Evolutionary conservation across 2,329 filamentous ascomycete genomes (phyloP).

Genomic region (Hypoxylon rubiginosum): DNA sequence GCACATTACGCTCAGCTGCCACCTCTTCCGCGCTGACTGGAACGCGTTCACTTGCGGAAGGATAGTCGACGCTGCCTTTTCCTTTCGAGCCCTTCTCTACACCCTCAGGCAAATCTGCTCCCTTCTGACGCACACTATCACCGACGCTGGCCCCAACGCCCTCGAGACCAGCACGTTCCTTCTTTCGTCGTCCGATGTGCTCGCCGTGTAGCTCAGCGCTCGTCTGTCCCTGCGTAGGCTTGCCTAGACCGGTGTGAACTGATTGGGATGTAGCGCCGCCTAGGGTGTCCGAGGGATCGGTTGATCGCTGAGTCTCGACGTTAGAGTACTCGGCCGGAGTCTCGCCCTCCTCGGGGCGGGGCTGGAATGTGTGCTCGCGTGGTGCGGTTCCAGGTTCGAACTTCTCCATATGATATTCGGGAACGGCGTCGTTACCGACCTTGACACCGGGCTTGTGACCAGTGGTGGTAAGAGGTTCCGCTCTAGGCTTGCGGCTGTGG

Average conservation of each 20-base stretch:
- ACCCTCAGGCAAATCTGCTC: conserved; percentile 53
- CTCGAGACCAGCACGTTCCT: conserved; percentile 56
- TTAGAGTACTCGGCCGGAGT: conserved; percentile 53
- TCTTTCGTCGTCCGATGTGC: conserved; percentile 56
- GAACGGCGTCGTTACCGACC: conserved; percentile 69
- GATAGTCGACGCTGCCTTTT: conserved; percentile 44
- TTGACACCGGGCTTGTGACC: conserved; percentile 74
- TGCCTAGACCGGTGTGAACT: conserved; percentile 60
- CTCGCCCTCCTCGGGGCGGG: conserved; percentile 54
- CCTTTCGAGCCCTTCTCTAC: conserved; percentile 44
- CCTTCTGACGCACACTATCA: conserved; percentile 45
- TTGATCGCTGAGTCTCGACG: conserved; percentile 28
- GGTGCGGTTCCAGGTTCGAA: conserved; percentile 75
- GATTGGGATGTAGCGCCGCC: conserved; percentile 60
- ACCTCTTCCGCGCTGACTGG: conserved; percentile 47
- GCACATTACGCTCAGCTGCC: conserved; percentile 41
- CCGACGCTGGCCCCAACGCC: conserved; percentile 55
- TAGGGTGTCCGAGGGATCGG: conserved; percentile 56
- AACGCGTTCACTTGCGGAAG: conserved; percentile 46
- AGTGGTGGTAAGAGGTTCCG: conserved; percentile 66
- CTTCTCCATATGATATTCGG: conserved; percentile 74
- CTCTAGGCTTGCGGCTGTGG: conserved; percentile 62
- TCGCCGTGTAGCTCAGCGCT: conserved; percentile 52
- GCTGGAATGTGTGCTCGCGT: conserved; percentile 55
- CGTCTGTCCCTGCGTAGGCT: conserved; percentile 60